Conservation (phyloP, 2,329 filamentous ascomycete genomes). For the Corinectria fuckeliana region DNA sequence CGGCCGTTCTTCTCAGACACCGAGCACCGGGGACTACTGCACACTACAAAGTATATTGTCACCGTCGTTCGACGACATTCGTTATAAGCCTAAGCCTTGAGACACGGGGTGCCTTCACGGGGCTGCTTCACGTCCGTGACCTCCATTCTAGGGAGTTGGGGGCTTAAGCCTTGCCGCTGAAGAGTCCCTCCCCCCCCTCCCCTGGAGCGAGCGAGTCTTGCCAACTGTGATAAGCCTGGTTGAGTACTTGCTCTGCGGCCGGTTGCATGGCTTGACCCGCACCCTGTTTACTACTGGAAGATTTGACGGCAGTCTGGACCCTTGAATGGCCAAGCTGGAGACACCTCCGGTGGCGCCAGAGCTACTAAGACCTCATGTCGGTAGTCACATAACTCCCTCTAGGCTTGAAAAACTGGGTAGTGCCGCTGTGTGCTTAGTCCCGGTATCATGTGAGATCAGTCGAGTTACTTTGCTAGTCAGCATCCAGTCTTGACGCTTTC, state of each 20-base stretch:
- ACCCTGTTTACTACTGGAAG: neutral
- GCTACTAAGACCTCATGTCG: neutral
- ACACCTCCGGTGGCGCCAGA: conserved; percentile 6
- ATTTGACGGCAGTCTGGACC: neutral
- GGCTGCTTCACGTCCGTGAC: conserved; percentile 14
- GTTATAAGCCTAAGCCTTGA: neutral
- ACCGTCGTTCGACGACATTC: neutral
- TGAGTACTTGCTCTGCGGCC: neutral
- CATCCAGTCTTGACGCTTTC: neutral
- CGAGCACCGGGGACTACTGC: neutral
- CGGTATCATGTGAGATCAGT: neutral
- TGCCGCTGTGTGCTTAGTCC: neutral
- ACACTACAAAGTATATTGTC: neutral
- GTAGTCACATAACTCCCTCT: neutral
- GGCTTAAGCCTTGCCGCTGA: neutral
- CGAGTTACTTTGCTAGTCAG: neutral
- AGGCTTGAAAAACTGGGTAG: neutral
- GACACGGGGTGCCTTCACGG: neutral
- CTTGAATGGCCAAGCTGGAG: neutral
- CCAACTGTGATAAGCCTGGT: neutral
- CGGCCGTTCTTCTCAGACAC: neutral
- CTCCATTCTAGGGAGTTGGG: neutral
- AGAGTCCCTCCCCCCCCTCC: no score
- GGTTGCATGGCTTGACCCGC: conserved; percentile 8
- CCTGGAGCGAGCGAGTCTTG: neutral